A percentile compares a stretch with the other conserved stretches of the same genome.
Evolutionary conservation across 2,329 filamentous ascomycete species (phyloP).

Genomic region (Botryotinia narcissicola): DNA sequence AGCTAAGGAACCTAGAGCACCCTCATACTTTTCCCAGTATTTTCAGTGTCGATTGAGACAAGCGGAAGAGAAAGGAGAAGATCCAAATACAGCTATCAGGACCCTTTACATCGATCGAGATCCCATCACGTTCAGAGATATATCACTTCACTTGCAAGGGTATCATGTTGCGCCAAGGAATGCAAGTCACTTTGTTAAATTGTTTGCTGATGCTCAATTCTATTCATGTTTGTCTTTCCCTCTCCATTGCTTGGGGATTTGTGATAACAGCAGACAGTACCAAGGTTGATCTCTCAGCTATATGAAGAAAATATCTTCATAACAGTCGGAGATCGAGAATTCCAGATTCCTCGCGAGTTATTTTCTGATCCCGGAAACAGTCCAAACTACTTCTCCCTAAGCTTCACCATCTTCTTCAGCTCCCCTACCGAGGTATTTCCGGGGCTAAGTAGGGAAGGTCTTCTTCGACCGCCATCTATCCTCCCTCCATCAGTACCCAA

Average conservation of each 20-base stretch:
- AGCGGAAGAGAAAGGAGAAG: constrained; percentile 51
- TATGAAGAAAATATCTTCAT: constrained; percentile 92
- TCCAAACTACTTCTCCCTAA: constrained; percentile 94
- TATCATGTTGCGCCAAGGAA: constrained; percentile 83
- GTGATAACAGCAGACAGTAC: constrained; percentile 55
- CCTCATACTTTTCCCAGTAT: constrained; percentile 94
- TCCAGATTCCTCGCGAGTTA: constrained; percentile 85
- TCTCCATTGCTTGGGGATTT: not conserved
- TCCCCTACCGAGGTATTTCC: constrained; percentile 79
- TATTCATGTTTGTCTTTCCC: constrained; percentile 65
- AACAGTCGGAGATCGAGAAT: constrained; percentile 80
- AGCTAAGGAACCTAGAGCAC: constrained; percentile 65
- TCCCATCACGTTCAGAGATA: constrained; percentile 83
- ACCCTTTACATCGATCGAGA: constrained; percentile 96
- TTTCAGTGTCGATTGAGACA: constrained; percentile 77
- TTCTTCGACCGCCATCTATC: constrained; percentile 85
- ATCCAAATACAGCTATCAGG: constrained; percentile 49
- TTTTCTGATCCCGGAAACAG: constrained; percentile 83
- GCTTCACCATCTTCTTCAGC: constrained; percentile 84
- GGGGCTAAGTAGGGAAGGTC: constrained; percentile 71
- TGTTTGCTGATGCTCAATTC: constrained; percentile 94
- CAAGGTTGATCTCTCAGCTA: constrained; percentile 83
- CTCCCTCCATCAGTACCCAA: constrained; percentile 77
- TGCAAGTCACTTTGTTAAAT: constrained; percentile 81
- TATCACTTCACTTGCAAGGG: constrained; percentile 85